Conservation (phyloP, 352 stramenopile genomes). For the Phytophthora europaea region DNA sequence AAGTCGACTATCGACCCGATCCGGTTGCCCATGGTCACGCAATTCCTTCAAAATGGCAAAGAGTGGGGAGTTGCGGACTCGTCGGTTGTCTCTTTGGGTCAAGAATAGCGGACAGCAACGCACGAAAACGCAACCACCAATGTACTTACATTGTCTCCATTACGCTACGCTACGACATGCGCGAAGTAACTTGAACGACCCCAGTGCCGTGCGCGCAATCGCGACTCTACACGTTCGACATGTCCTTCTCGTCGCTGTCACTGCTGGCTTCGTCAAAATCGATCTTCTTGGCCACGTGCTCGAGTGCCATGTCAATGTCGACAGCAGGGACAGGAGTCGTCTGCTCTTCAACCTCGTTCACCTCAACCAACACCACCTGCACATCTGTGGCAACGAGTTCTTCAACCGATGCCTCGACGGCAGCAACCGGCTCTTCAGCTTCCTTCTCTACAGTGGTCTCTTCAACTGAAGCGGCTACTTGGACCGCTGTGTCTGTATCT, state of each 20-base stretch:
- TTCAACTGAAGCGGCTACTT: not conserved
- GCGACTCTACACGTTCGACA: constrained; percentile 20
- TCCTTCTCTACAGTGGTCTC: constrained; percentile 3
- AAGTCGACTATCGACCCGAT: constrained; percentile 10
- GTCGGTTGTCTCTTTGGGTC: constrained; percentile 1
- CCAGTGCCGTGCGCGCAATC: not conserved
- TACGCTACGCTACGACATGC: constrained; percentile 24
- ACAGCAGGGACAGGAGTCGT: constrained; percentile 3
- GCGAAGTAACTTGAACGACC: constrained; percentile 7
- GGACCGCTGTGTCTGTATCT: constrained; percentile 2
- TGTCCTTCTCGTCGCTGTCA: constrained; percentile 42
- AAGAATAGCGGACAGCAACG: constrained; percentile 22
- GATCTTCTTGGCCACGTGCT: constrained; percentile 46
- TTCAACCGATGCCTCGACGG: not conserved
- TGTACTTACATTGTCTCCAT: constrained; percentile 24
- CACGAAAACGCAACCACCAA: constrained; percentile 5
- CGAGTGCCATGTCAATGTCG: constrained; percentile 28
- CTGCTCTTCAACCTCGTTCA: constrained; percentile 13
- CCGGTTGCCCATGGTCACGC: constrained; percentile 27
- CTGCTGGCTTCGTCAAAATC: constrained; percentile 48
- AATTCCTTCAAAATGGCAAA: not conserved
- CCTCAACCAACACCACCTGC: constrained; percentile 4
- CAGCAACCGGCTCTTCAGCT: not conserved
- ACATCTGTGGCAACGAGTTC: not conserved
- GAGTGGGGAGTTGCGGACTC: not conserved